These are phyloP conservation scores for Trichoderma pleuroti DNA, from an alignment of 2,329 filamentous ascomycete genomes.

Conservation along the genomic window DNA sequence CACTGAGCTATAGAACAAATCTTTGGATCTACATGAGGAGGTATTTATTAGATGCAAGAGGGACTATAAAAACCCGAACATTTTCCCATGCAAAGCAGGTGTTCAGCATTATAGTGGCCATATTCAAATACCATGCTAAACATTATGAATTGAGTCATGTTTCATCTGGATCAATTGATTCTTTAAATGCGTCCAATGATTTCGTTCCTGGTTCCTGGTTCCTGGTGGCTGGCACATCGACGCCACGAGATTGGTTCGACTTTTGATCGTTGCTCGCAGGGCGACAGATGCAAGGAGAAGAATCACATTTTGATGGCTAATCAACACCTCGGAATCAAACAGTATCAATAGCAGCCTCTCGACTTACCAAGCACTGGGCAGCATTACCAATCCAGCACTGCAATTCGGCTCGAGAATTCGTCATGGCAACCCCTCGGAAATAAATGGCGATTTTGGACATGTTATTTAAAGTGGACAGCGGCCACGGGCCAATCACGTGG, in stretches of 20 bases:
- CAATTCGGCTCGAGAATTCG: background rate
- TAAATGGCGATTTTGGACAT: background rate
- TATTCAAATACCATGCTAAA: background rate
- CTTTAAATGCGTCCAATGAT: background rate
- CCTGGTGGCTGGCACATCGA: background rate
- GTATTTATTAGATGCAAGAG: background rate
- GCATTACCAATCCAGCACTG: background rate
- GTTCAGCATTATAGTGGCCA: too few species aligned
- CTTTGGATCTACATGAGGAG: background rate
- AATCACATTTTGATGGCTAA: background rate
- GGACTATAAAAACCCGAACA: background rate
- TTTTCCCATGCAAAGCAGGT: background rate
- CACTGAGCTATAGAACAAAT: background rate
- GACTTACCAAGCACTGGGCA: background rate
- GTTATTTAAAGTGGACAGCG: background rate
- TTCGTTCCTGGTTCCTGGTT: background rate
- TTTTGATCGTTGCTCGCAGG: background rate
- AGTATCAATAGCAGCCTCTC: background rate
- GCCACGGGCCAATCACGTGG: slow-evolving; percentile 17
- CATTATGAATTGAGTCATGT: background rate
- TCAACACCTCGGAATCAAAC: background rate
- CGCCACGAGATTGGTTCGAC: background rate
- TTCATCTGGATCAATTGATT: background rate
- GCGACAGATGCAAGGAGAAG: background rate
- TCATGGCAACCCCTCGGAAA: background rate